Conservation (phyloP, 78 protist species). For the Goniomonas avonlea region DNA sequence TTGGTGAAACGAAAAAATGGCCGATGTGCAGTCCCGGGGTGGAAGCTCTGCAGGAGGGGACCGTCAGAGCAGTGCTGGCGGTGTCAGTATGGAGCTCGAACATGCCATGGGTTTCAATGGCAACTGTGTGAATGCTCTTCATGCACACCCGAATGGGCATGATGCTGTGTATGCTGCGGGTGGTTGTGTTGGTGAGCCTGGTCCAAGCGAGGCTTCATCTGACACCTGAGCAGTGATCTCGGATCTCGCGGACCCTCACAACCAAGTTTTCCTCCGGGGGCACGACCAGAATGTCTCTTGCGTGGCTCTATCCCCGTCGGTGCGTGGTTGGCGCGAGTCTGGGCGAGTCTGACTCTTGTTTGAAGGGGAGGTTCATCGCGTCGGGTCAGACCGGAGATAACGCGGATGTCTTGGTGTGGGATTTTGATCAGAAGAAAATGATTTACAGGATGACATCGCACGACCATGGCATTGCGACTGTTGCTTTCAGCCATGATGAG, state of each 20-base stretch:
- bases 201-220: too few species aligned
- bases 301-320: slow-evolving; percentile 11
- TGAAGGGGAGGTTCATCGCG: slow-evolving; percentile 2
- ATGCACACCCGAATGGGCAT: slow-evolving; percentile 22
- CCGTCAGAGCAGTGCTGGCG: too few species aligned
- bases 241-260: slow-evolving; percentile 25
- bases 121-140: neutral
- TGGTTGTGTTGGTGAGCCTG: slow-evolving; percentile 15
- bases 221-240: too few species aligned
- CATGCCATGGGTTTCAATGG: slow-evolving; percentile 34
- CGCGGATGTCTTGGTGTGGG: slow-evolving; percentile 53
- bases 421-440: neutral
- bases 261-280: slow-evolving; percentile 41
- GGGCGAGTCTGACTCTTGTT: neutral
- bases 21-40: too few species aligned
- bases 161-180: slow-evolving; percentile 28
- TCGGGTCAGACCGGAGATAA: slow-evolving; percentile 31
- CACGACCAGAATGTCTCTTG: slow-evolving; percentile 7
- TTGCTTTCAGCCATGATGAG: slow-evolving; percentile 33
- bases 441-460: slow-evolving; percentile 32
- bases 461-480: slow-evolving; percentile 25
- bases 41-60: too few species aligned
- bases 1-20: too few species aligned
- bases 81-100: slow-evolving; percentile 20
- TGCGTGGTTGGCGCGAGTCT: neutral